These are phyloP conservation scores for Puya raimondii DNA, from an alignment of 176 grass and related monocot genomes.

Conservation along the genomic window DNA sequence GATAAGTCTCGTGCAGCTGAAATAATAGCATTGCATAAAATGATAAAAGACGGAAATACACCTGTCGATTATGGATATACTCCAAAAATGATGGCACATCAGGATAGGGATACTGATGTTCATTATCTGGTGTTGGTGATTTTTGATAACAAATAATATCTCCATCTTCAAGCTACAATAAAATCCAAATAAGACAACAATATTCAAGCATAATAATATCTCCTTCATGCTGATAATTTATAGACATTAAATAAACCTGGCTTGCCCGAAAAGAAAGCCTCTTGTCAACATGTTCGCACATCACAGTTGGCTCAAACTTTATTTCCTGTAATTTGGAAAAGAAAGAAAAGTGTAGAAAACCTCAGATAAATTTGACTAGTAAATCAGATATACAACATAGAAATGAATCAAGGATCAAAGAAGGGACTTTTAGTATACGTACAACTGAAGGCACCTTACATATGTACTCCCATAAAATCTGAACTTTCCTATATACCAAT, in stretches of 20 bases:
- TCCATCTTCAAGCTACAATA: slow-evolving; percentile 25
- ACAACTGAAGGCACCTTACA: no score
- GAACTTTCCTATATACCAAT: no score
- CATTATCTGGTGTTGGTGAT: background rate
- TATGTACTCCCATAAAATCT: no score
- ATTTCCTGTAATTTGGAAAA: slow-evolving; percentile 25
- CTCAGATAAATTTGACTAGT: background rate
- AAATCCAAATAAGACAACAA: background rate
- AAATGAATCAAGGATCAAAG: background rate
- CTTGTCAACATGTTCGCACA: slow-evolving; percentile 16
- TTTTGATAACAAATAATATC: slow-evolving; percentile 61
- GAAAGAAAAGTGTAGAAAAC: background rate
- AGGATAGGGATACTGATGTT: slow-evolving; percentile 19
- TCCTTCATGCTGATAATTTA: background rate
- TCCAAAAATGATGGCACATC: slow-evolving; percentile 30
- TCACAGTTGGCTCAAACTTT: slow-evolving; percentile 24
- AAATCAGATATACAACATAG: background rate
- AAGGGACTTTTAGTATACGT: no score
- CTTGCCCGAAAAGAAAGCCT: background rate
- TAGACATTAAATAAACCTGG: slow-evolving; percentile 12
- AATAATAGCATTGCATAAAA: background rate
- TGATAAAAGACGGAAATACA: background rate
- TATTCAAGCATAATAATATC: background rate
- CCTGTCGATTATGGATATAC: slow-evolving; percentile 30
- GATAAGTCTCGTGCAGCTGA: no score